Conservation (phyloP, 148 eudicot species). For the Rhododendron simsii region DNA sequence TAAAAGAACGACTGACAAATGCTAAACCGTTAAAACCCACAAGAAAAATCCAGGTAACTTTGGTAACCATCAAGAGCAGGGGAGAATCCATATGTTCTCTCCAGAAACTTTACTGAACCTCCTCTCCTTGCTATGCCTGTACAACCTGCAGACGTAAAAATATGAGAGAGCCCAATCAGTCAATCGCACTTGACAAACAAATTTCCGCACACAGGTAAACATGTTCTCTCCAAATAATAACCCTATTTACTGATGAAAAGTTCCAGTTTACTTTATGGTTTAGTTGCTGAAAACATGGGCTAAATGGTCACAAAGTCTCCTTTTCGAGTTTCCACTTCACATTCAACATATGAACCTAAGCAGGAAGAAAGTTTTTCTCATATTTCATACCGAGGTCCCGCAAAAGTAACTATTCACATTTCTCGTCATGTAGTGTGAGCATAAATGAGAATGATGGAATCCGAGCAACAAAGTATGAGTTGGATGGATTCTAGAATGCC, state of each 20-base stretch:
- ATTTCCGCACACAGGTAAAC: neutral
- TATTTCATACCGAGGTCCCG: neutral
- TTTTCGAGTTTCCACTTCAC: neutral
- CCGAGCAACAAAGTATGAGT: neutral
- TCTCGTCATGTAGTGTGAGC: neutral
- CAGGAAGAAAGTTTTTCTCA: neutral
- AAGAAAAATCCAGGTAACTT: neutral
- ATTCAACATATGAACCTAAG: neutral
- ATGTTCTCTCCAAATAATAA: neutral
- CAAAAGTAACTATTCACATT: neutral
- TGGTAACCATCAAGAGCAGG: neutral
- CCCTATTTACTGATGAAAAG: neutral
- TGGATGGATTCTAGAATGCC: neutral
- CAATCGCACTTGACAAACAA: neutral
- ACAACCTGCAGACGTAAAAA: neutral
- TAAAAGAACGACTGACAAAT: neutral
- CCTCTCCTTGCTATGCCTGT: slow-evolving; percentile 6
- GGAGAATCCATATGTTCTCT: neutral
- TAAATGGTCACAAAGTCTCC: neutral
- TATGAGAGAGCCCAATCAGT: neutral
- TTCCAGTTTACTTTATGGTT: neutral
- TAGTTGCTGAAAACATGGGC: neutral
- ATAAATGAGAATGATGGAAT: neutral
- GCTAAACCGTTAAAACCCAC: neutral
- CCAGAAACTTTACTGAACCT: slow-evolving; percentile 3